Evolutionary conservation across 176 grass and related monocot species (phyloP).

Genomic region (Avena sativa): DNA sequence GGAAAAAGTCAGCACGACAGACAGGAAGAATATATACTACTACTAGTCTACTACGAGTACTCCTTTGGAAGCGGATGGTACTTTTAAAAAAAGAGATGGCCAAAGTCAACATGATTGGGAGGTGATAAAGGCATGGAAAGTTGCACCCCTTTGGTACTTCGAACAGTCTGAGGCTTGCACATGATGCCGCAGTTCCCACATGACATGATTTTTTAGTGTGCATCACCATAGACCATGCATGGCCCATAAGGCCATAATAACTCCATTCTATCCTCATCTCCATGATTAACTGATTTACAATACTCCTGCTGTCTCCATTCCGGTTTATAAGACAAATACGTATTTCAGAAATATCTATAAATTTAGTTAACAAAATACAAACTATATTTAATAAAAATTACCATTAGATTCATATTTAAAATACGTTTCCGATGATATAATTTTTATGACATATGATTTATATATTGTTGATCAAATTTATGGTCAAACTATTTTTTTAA

Average conservation of each 20-base stretch:
- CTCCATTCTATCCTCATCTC: neutral
- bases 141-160: neutral
- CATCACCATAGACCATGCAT: slow-evolving; percentile 28
- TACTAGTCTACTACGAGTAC: no score
- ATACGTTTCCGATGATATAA: no score
- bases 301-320: no score
- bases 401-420: no score
- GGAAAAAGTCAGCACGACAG: slow-evolving; percentile 32
- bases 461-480: no score
- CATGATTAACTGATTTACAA: neutral
- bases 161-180: slow-evolving; percentile 25
- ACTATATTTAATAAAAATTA: no score
- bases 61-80: no score
- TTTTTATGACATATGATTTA: no score
- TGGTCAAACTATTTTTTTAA: no score
- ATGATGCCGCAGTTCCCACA: slow-evolving; percentile 47
- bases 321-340: no score
- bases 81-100: neutral
- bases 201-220: neutral
- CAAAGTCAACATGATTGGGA: slow-evolving; percentile 30
- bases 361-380: no score
- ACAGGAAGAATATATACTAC: slow-evolving; percentile 12
- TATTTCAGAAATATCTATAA: no score
- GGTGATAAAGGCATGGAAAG: slow-evolving; percentile 9
- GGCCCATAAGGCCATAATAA: neutral